Evolutionary conservation across 2,329 filamentous ascomycete species (phyloP), one percentile per base, ranked within the genome.

Genomic region (Botrytis cinerea): DNA sequence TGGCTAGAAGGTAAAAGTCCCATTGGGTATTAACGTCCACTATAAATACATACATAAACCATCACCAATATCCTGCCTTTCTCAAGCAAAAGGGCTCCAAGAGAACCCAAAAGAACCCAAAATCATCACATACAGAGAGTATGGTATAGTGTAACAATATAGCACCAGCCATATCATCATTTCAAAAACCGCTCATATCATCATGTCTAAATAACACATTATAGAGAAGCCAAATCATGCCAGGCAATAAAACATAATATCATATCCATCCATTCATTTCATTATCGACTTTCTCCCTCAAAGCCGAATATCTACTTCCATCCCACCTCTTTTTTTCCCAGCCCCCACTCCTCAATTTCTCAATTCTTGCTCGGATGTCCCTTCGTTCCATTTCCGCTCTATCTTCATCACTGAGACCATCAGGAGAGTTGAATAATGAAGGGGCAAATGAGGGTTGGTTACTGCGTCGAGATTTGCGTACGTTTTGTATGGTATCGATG

Each of bases 271-370:
- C 71, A 32, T 60, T 51, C 43, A 73, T 12, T 57, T 73, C 71
- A 60, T 51, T 48, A 14, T 73, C 71, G 18, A 68, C 79, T 45
- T 71, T 76, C 67, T 80, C 76, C 62, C 78, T 79, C 40, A 81
- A 73, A n/a, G 69, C 57, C 59, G 74, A 68, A 74, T 79, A 80
- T 51, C 77, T 74, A 46, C 71, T 70, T 0, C 72, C 73, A 74
- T 79, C 75, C 67, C 79, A 80, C 8, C 79, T 71, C 62, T 77
- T 73, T 54, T 76, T 77, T 28, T 71, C 71, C 77, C 76, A 79
- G 2, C 77, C 77, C 4, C 35, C 43, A 40, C 75, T 76, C 64
- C 71, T 78, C 54, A 78, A 54, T 45, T 73, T 75, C 40, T 73
- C 64, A 38, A 78, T 78, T 18, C 78, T 54, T 32, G 74, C 74